Percentiles rank a stretch among this genome's conserved stretches.
Evolutionary conservation across 2,329 filamentous ascomycete species (phyloP).

Genomic region (Westerdykella aurantiaca): DNA sequence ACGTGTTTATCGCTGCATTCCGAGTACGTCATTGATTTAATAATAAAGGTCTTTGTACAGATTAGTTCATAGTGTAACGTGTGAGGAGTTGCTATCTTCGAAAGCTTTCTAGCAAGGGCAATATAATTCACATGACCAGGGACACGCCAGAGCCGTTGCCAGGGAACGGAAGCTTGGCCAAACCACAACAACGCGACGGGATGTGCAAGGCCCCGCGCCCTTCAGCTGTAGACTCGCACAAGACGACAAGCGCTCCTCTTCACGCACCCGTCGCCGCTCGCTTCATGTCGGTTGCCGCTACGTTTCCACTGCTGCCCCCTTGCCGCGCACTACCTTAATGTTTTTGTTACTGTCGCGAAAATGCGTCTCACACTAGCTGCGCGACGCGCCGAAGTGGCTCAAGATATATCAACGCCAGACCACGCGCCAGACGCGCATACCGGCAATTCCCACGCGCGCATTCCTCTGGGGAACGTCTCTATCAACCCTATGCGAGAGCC

Average conservation of each 20-base stretch:
- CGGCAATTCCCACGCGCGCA: conserved; percentile 23
- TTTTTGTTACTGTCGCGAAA: conserved; percentile 5
- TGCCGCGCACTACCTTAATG: not conserved
- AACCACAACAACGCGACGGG: not conserved
- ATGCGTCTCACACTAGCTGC: conserved; percentile 44
- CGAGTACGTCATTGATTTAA: no score
- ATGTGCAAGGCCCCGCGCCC: not conserved
- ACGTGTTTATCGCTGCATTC: no score
- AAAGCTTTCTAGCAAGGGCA: no score
- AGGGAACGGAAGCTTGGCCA: no score
- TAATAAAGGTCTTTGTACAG: no score
- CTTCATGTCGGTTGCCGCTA: not conserved
- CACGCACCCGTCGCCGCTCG: not conserved
- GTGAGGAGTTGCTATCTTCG: no score
- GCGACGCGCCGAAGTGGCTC: conserved; percentile 35
- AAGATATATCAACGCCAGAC: conserved; percentile 15
- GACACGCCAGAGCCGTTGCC: no score
- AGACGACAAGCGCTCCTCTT: not conserved
- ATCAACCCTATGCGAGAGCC: conserved; percentile 25
- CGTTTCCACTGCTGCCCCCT: not conserved
- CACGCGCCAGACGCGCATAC: conserved; percentile 21
- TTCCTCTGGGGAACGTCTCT: conserved; percentile 39
- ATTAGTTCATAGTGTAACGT: no score
- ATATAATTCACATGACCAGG: no score
- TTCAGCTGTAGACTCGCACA: not conserved